Conservation (phyloP, 2,329 filamentous ascomycete species). For the Arthrinium phaeospermum region DNA sequence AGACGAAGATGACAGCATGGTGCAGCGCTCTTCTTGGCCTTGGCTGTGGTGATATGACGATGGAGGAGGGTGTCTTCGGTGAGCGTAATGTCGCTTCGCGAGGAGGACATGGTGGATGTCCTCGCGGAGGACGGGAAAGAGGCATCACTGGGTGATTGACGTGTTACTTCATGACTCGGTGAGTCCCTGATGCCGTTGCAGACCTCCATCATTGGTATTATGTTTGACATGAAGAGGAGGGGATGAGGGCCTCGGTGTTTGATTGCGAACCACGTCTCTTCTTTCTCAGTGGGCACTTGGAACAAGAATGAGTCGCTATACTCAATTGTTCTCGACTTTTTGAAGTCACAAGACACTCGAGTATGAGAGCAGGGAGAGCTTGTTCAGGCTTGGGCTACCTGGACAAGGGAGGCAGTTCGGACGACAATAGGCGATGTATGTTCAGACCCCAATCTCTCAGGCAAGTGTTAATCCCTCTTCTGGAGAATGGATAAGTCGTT, state of each 20-base stretch:
- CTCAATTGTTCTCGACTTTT: no score
- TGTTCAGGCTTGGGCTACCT: no score
- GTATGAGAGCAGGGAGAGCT: no score
- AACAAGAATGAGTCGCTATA: no score
- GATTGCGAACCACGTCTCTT: neutral
- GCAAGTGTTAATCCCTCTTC: no score
- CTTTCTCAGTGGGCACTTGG: neutral
- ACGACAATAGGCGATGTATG: no score
- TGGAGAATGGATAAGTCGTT: neutral
- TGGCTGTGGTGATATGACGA: neutral
- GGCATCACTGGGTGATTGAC: neutral
- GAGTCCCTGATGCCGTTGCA: neutral
- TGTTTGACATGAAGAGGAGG: neutral
- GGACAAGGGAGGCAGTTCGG: no score
- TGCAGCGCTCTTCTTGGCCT: neutral
- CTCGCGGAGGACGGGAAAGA: neutral
- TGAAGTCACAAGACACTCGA: no score
- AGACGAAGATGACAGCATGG: no score
- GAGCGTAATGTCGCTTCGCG: constrained; percentile 13
- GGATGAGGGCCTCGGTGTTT: no score
- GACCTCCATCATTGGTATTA: neutral
- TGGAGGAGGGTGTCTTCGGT: neutral
- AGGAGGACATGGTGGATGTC: constrained; percentile 11
- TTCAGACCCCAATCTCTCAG: no score
- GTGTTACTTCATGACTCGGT: neutral